Conservation (phyloP, 352 stramenopile genomes). For the Aphanomyces stellatus region DNA sequence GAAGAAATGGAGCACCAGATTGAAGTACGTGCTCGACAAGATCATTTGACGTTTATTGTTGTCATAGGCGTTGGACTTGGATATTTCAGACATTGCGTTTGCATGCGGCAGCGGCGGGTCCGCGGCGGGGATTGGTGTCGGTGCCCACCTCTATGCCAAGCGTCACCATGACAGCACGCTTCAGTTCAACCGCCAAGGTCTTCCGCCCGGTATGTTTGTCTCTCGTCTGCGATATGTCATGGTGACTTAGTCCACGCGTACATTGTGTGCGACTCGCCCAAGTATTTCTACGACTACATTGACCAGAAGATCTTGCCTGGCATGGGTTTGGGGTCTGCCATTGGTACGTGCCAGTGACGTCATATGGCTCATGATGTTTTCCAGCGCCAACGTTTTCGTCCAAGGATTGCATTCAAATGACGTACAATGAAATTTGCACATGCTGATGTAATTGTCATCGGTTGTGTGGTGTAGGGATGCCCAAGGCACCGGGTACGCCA, state of each 20-base stretch:
- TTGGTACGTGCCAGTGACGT: background rate
- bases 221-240: background rate
- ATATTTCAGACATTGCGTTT: slow-evolving; percentile 75
- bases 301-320: slow-evolving; percentile 56
- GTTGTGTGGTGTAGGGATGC: slow-evolving; percentile 30
- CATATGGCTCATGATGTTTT: background rate
- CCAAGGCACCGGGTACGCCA: slow-evolving; percentile 72
- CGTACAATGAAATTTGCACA: slow-evolving; percentile 2
- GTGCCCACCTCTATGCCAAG: slow-evolving; percentile 55
- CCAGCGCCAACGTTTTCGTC: slow-evolving; percentile 31
- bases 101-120: slow-evolving; percentile 77
- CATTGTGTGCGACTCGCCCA: slow-evolving; percentile 79
- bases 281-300: slow-evolving; percentile 80
- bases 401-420: slow-evolving; percentile 67
- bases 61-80: slow-evolving; percentile 35
- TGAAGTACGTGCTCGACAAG: no score
- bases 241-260: slow-evolving; percentile 49
- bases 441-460: background rate
- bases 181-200: slow-evolving; percentile 28
- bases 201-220: slow-evolving; percentile 25
- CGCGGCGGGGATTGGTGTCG: slow-evolving; percentile 61
- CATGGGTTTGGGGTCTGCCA: slow-evolving; percentile 39
- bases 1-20: slow-evolving; percentile 82
- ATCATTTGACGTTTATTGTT: no score
- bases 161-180: slow-evolving; percentile 28